Conservation (phyloP, 192 early-diverging fungal species). For the Lunasporangiospora selenospora region DNA sequence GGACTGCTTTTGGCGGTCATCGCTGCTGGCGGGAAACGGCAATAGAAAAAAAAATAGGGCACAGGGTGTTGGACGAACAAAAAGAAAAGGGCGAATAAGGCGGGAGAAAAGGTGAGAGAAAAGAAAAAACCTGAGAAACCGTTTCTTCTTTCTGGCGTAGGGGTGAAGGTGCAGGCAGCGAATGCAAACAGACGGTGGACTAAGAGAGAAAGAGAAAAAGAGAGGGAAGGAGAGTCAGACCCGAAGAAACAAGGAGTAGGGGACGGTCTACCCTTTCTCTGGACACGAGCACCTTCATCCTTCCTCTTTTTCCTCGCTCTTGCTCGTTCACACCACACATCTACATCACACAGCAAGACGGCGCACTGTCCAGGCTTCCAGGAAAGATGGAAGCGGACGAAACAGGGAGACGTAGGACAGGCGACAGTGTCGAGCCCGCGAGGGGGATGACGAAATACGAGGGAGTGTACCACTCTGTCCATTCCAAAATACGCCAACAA, state of each 20-base stretch:
- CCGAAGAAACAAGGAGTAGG: background rate
- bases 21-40: background rate
- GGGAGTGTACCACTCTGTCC: too few relatives aligned
- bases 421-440: background rate
- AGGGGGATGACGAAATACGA: background rate
- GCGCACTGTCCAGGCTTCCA: too few relatives aligned
- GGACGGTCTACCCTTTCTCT: too few relatives aligned
- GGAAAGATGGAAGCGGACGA: too few relatives aligned
- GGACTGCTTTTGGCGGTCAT: too few relatives aligned
- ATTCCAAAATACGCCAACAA: background rate
- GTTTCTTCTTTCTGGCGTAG: background rate
- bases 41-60: background rate
- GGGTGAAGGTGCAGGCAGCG: background rate
- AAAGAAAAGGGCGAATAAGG: background rate
- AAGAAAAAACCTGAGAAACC: background rate
- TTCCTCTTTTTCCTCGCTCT: background rate
- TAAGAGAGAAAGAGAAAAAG: background rate
- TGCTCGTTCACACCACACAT: too few relatives aligned
- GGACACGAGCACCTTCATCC: background rate
- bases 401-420: background rate
- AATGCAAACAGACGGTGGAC: background rate
- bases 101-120: background rate
- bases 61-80: background rate
- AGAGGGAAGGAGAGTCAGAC: background rate
- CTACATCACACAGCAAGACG: too few relatives aligned